These are phyloP conservation scores for Mycothermus thermophilus DNA, from an alignment of 495 filamentous ascomycete species.

Conservation along the genomic window DNA sequence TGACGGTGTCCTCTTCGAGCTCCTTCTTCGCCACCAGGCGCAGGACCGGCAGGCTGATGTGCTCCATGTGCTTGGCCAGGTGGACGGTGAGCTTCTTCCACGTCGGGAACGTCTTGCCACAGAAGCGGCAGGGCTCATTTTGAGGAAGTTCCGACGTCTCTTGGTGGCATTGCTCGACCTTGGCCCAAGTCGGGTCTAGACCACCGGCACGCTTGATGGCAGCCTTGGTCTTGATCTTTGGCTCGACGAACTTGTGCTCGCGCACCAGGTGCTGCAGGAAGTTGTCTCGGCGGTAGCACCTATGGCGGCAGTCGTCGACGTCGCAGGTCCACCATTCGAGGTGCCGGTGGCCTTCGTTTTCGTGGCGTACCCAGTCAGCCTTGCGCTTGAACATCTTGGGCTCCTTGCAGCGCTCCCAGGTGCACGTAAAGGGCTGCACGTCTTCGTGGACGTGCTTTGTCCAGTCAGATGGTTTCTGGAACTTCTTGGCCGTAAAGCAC, in stretches of 20 bases:
- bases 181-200: constrained; percentile 53
- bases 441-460: constrained; percentile 97
- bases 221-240: constrained; percentile 48
- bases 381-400: constrained; percentile 95
- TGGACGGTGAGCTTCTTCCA: constrained; percentile 96
- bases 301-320: constrained; percentile 65
- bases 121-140: constrained; percentile 86
- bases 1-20: constrained; percentile 45
- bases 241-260: constrained; percentile 81
- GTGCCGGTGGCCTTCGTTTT: constrained; percentile 85
- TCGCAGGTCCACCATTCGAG: constrained; percentile 89
- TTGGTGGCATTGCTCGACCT: constrained; percentile 68
- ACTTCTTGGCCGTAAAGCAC: constrained; percentile 81
- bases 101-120: constrained; percentile 61
- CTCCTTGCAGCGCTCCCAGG: constrained; percentile 69
- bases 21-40: constrained; percentile 50
- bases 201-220: constrained; percentile 40
- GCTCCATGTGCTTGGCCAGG: constrained; percentile 93
- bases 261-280: constrained; percentile 91
- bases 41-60: constrained; percentile 75
- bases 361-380: constrained; percentile 93
- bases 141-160: constrained; percentile 50
- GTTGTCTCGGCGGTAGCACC: constrained; percentile 85
- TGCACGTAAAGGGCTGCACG: constrained; percentile 90
- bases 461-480: constrained; percentile 94